Evolutionary conservation across 2,329 filamentous ascomycete species (phyloP), one percentile per base, ranked within the genome.

Genomic region (Periglandula ipomoeae): DNA sequence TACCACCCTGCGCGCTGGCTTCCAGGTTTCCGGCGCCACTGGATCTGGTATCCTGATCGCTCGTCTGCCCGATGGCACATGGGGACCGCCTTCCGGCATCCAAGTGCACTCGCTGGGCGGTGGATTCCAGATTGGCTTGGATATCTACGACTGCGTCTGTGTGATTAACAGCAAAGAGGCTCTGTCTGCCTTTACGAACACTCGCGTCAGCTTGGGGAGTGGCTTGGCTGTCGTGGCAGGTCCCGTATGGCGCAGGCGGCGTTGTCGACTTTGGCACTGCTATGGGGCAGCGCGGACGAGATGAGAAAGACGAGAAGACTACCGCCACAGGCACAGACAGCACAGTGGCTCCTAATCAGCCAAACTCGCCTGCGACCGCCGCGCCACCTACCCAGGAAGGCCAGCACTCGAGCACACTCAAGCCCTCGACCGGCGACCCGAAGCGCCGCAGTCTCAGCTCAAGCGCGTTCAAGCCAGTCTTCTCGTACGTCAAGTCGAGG

Each of bases 91-190:
- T 0, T 88, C 84, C 0, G 89, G 85, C 27, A 90, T 95, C 60
- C 77, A 90, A 65, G 76, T 93, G 23, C 85, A 91, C 60, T 88
- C 87, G 0, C 77, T 87, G 1, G 87, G 85, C 4, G 77, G 89
- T 1, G 89, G 89, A 0, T 88, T 94, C 61, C 75, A 91, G 51
- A 79, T 87, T 1, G 89, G 89, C 11, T 77, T 91, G 11, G 89
- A 94, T 63, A 89, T 94, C 24, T 94, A 93, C 68, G 89, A 94
- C 63, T 93, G 87, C 57, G 87, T 95, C 3, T 81, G 89, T 22
- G 85, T 94, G 32, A 89, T 95, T 65, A 94, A 94, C 68, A 86
- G 79, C 4, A 74, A 78, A 38, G 77, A 86, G 55, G 88, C 88
- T 0, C 71, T 94, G 38, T 79, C 85, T 15, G 85, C 86, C 0